Evolutionary conservation across 2,329 filamentous ascomycete genomes (phyloP).

Genomic region (Periconia sp.): DNA sequence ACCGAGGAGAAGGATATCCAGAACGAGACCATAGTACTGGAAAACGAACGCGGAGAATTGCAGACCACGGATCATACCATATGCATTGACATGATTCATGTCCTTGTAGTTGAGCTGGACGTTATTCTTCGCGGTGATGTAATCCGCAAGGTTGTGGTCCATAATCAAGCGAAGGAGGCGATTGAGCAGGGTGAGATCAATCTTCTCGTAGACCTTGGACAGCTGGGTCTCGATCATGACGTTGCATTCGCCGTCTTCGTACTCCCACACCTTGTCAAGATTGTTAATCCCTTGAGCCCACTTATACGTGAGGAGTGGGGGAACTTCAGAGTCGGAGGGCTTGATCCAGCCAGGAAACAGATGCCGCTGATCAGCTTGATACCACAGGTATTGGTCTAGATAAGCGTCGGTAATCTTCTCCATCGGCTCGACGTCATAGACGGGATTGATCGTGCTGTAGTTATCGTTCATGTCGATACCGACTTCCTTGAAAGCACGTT

Average conservation of each 20-base stretch:
- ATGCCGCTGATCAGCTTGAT: conserved; percentile 96
- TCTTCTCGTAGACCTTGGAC: conserved; percentile 99
- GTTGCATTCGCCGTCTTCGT: conserved; percentile 92
- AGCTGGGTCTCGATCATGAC: conserved; percentile 98
- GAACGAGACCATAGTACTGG: conserved; percentile 96
- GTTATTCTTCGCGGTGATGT: conserved; percentile 99
- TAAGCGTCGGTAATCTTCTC: conserved; percentile 99
- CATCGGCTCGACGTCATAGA: conserved; percentile 98
- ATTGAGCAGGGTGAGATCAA: conserved; percentile 94
- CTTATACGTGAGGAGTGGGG: conserved; percentile 92
- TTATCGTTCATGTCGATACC: conserved; percentile 99
- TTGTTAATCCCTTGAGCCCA: conserved; percentile 99
- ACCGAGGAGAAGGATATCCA: conserved; percentile 89
- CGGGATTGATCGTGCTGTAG: conserved; percentile 98
- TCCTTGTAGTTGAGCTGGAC: conserved; percentile 99
- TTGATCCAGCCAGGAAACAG: conserved; percentile 99
- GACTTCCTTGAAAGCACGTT: conserved; percentile 98
- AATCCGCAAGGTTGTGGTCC: conserved; percentile 99
- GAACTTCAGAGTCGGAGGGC: conserved; percentile 96
- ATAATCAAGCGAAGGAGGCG: conserved; percentile 92
- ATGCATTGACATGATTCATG: conserved; percentile 99
- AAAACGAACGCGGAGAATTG: conserved; percentile 99
- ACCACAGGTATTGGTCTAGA: conserved; percentile 98
- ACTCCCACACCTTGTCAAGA: conserved; percentile 92
- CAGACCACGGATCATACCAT: conserved; percentile 95